Base-by-base conservation (phyloP, 148 eudicot genomes). In the Oxyria digyna region DNA sequence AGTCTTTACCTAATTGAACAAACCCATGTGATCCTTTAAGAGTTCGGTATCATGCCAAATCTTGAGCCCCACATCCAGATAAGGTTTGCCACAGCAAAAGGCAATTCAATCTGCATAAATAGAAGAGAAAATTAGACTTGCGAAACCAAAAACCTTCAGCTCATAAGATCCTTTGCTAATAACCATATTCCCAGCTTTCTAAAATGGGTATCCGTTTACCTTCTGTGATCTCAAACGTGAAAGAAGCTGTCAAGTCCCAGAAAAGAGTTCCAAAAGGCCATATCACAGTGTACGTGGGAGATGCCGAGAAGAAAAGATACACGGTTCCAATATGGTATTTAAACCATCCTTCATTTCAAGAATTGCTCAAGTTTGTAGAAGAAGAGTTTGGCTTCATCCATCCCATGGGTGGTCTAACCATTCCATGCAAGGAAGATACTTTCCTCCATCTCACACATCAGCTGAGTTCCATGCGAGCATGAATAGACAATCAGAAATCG, bases 311-410 rank as follows among this genome's bases (percentile, higher is more conserved):
- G 59, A 76, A 73, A 21, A 79, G 87, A 69, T 81, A 75, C 67
- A 75, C 80, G 4, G 77, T 86, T 3, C 87, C 90, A 3, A 81
- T 86, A 43, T 79, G 85, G 1, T 75, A 77, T 43, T 67, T 86
- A 64, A 72, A 15, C 26, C 79, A 57, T 3, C 90, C 87, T 1
- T 80, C 78, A 62, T 86, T 86, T 35, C 87, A 83, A 24, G 78
- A 10, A 48, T 77, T 86, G 14, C 82, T 83, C 8, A 73, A 69
- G 17, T 78, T 67, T 18, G 90, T 87, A 17, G 90, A 81, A 43
- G 87, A 86, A 38, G 87, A 86, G 74, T 86, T 79, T 23, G 90
- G 90, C 27, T 86, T 81, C 52, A 79, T 74, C 66, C 82, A 86
- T 48, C 81, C 80, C 18, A 86, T 78, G 85, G 90, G 90, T 4